Evolutionary conservation across 768 basidiomycete species (phyloP), one percentile per base, ranked within the genome.

Genomic region (Naematelia aurantialba): DNA sequence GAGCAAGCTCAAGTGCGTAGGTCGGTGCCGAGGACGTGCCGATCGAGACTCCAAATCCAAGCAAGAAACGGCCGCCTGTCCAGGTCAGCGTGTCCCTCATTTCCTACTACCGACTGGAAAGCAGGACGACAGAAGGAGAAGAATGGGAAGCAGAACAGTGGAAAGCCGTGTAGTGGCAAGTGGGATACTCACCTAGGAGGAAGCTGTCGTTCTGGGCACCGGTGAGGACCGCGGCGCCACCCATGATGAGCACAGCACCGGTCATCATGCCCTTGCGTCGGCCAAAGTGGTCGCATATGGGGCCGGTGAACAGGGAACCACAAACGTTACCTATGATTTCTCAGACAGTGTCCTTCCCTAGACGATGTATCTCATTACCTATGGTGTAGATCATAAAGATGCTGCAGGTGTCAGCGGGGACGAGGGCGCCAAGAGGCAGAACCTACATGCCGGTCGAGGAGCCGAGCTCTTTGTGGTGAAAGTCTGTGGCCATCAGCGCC

Each of bases 41-140:
- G 48, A 62, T 62, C 44, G 68, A 68, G 11, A 84, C 81, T 56
- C 83, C 82, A 62, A 83, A 82, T 25, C 83, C 83, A 39, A 84
- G 77, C 45, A 83, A 74, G 64, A 75, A 76, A 24, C 69, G 65
- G 31, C 84, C 84, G 27, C 34, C 34, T 39, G 8, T 8, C 34
- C 34, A 8, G 34, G 34, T 39, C 8, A 39, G 34, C 34, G n/a
- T n/a, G n/a, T n/a, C n/a, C n/a, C n/a, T n/a, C n/a, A n/a, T n/a
- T n/a, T n/a, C n/a, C n/a, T n/a, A n/a, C n/a, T n/a, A n/a, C n/a
- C n/a, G n/a, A n/a, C n/a, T n/a, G n/a, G n/a, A n/a, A n/a, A n/a
- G n/a, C n/a, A n/a, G n/a, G n/a, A n/a, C n/a, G n/a, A n/a, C n/a
- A n/a, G n/a, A n/a, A n/a, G n/a, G n/a, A n/a, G n/a, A n/a, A n/a